Evolutionary conservation across 352 stramenopile species (phyloP), one percentile per base, ranked within the genome.

Genomic region (Globisporangium rhizosaccharum): DNA sequence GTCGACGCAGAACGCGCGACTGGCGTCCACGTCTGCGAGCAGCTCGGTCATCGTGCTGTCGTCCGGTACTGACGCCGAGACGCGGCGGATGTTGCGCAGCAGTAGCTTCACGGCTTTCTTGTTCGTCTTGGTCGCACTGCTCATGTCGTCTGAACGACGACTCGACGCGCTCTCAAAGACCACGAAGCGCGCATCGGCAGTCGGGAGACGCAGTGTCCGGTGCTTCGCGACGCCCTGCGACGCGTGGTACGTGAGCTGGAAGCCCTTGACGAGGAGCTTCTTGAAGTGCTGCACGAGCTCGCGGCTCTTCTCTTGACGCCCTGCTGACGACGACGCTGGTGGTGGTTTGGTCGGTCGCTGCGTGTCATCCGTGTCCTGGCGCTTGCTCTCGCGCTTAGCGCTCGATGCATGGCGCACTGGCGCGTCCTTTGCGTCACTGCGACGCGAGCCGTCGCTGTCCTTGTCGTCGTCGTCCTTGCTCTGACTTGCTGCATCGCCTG

Each of bases 211-310:
- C 18, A 89, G 57, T 14, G 66, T 70, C 5, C 79, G 75, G 44
- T 71, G 65, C 53, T 86, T 89, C 17, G 78, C 53, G 14, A 75
- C 56, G 10, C 73, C 73, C 33, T 65, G 64, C 8, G 71, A 71
- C 9, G 79, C 70, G 49, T 86, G 68, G 62, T 89, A 87, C 44
- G 76, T 74, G n/a, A 87, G 63, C 59, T 74, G 59, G 44, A 87
- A 89, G 6, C 76, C 79, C 42, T 87, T 87, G 23, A 78, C 66
- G 51, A 89, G 66, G 20, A 89, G 70, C 61, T 83, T 89, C 49
- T 87, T 87, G 68, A 89, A 89, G 51, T 89, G 79, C 7, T 82
- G 58, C 2, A 88, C 68, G 41, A 88, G 66, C 51, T 87, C 68
- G 15, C 77, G 80, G 36, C 71, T 77, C 61, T 88, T 88, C 36